phyloP scores from a whole-genome alignment of 78 protist species.

The Pigoraptor vietnamica region DNA sequence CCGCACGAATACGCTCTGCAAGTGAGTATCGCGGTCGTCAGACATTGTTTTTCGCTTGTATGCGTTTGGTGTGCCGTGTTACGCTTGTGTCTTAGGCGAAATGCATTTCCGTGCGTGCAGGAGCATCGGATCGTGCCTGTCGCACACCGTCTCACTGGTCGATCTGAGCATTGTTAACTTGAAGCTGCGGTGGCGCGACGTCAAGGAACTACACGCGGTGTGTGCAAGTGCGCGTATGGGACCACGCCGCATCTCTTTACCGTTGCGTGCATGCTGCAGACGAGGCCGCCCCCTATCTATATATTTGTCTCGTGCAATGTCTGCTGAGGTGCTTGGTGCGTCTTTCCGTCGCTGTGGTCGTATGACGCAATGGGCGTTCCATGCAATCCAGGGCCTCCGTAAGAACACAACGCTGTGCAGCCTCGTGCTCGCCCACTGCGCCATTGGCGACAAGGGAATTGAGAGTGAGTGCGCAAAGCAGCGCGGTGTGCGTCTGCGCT shows the following conservation, averaged over 20 bases:
- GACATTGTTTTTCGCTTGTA: too few species aligned
- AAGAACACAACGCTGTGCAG: neutral
- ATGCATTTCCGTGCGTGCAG: neutral
- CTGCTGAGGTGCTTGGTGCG: too few species aligned
- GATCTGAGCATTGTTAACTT: neutral
- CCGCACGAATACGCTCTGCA: neutral
- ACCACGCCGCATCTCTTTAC: too few species aligned
- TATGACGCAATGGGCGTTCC: neutral
- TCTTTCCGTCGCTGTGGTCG: neutral
- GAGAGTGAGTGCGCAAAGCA: neutral
- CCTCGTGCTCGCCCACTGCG: neutral
- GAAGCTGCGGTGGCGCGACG: neutral
- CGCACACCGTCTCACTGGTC: neutral
- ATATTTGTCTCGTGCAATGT: too few species aligned
- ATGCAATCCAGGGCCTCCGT: neutral
- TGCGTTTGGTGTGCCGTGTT: neutral
- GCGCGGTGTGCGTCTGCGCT: too few species aligned
- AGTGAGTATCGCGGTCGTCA: too few species aligned
- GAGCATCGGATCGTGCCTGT: neutral
- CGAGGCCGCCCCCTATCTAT: too few species aligned
- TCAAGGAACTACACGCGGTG: neutral
- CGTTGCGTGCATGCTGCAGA: neutral
- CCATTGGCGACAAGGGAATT: neutral
- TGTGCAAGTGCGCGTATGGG: too few species aligned
- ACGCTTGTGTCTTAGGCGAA: neutral